These are phyloP conservation scores for Candida golubevii DNA, from an alignment of 805 yeast genomes.

Conservation along the genomic window DNA sequence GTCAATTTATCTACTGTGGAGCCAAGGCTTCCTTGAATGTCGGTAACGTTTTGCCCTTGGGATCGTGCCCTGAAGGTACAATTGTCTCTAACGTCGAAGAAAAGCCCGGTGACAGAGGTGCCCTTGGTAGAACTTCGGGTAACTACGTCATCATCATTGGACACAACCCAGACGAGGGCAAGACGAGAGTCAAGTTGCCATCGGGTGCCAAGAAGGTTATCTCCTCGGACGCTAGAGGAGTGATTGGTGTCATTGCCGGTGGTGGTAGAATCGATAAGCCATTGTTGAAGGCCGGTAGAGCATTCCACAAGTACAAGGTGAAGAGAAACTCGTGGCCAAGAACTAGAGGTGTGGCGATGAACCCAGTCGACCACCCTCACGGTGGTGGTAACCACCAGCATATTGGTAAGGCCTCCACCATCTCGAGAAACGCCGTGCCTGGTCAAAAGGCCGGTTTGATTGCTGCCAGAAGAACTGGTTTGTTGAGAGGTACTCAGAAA, in stretches of 20 bases:
- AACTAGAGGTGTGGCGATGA: conserved; percentile 99
- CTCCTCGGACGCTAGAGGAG: conserved; percentile 97
- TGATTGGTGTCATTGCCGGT: conserved; percentile 99
- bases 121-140: conserved; percentile 99
- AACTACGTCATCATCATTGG: conserved; percentile 98
- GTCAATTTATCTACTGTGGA: conserved; percentile 99
- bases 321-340: conserved; percentile 99
- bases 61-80: conserved; percentile 99
- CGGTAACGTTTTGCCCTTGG: conserved; percentile 96
- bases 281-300: conserved; percentile 99
- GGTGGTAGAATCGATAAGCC: conserved; percentile 99
- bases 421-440: conserved; percentile 98
- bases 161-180: conserved; percentile 98
- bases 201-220: conserved; percentile 98
- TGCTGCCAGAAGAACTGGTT: conserved; percentile 99
- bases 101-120: conserved; percentile 99
- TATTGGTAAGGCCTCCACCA: conserved; percentile 99
- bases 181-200: conserved; percentile 99
- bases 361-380: conserved; percentile 99
- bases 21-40: conserved; percentile 94
- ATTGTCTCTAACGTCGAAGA: conserved; percentile 97
- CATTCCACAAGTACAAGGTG: conserved; percentile 98
- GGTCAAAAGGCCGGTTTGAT: conserved; percentile 99
- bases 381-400: conserved; percentile 99
- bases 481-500: conserved; percentile 99